Base-by-base conservation (phyloP, 2,329 filamentous ascomycete genomes). In the Metarhizium robertsii region DNA sequence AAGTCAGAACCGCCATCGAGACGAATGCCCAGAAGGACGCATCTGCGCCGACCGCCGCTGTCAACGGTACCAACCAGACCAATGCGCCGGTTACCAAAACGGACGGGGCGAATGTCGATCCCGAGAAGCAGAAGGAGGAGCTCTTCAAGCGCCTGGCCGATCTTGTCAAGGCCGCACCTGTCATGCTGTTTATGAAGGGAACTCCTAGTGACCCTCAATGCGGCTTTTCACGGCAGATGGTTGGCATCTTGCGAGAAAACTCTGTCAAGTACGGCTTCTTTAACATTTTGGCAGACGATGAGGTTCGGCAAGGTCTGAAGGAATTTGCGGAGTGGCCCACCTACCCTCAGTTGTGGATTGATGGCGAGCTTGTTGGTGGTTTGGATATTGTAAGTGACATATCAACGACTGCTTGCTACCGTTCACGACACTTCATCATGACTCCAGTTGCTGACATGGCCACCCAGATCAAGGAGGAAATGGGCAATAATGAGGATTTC, bases 171-270 rank as follows among this genome's bases (percentile, higher is more conserved):
- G 94, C 94, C 5, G 92, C 94, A 36, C 90, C 92, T 0, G 92
- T 99, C 36, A 99, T 99, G 94, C 78, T 99, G 32, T 99, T 99
- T 73, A 96, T 96, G 90, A 96, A 96, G 76, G 92, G 91, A n/a
- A 95, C 90, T 2, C 91, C 91, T 0, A 89, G 85, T 61, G 81
- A 84, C 36, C 91, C 91, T 1, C 88, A 95, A 71, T 96, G 92
- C 66, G 91, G 94, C 2, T 99, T 99, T 74, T 95, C 90, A 62
- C 79, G 92, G 62, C 91, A 96, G 74, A 76, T 96, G 48, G 94
- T 99, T 47, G 85, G 78, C 30, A 82, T 99, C 50, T 74, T 99
- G 64, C 83, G 94, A 53, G 92, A 97, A 73, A 86, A 90, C 67
- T 87, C 87, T 52, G 88, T 99, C 58, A 90, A 95, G 69, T 99